Evolutionary conservation across 345 rosid genomes (phyloP), one percentile per base, ranked within the genome.

Genomic region (Mangifera indica): DNA sequence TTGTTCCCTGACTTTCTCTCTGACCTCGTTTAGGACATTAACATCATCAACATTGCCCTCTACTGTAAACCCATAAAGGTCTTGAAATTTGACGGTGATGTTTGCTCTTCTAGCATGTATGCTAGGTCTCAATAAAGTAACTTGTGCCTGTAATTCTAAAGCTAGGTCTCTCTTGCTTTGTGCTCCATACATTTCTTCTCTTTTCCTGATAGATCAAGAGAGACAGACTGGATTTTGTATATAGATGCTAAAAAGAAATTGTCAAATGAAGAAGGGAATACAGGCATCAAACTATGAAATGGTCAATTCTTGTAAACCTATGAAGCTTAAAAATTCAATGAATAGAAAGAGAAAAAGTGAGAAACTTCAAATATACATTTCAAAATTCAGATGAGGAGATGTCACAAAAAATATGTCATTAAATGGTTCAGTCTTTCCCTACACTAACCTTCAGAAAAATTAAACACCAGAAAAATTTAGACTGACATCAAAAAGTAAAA

Each of bases 11-110:
- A 96, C 99, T 82, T 88, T 96, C 87, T 96, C 99, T 46, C 99
- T 86, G 0, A 96, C 97, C 84, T 96, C 99, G 62, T 96, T 96
- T 80, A 96, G 66, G 5, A 96, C 79, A 64, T 96, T 96, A 0
- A 93, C 99, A 77, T 96, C 98, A 79, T 96, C 99, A 66, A 96
- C 99, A 82, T 96, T 96, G 72, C 99, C 97, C 78, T 96, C 98
- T 3, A 96, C 99, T n/a, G 91, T 87, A 80, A 96, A 96, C 1
- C 95, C 95, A 72, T 96, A 96, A 7, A 93, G 81, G 85, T 93
- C 99, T 54, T 96, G 99, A 75, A 96, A 96, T 77, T 91, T 96
- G 9, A 96, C 99, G 4, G 84, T 76, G 53, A 96, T 70, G 81
- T 91, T 93, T 32, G 99, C 99, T 83, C 98, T 86, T 75, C 98